phyloP scores from a whole-genome alignment of 768 basidiomycete species.

The Amanita subjunquillea region DNA sequence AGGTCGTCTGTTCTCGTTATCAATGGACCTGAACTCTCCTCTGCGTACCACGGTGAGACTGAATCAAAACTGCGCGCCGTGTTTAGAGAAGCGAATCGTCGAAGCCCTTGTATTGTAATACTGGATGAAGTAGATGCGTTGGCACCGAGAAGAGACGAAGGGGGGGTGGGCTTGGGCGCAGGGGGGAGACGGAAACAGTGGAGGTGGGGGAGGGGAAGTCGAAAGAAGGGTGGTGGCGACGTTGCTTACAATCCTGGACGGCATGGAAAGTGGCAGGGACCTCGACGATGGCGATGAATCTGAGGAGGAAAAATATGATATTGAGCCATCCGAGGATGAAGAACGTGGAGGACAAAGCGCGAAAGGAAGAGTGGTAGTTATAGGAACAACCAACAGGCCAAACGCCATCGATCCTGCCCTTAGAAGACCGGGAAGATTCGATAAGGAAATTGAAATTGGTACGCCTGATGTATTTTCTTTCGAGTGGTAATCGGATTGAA shows the following conservation, averaged over 20 bases:
- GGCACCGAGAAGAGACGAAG: conserved; percentile 83
- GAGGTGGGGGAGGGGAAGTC: conserved; percentile 61
- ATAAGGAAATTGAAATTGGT: conserved; percentile 95
- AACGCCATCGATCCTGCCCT: conserved; percentile 94
- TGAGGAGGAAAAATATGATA: neutral
- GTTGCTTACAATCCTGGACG: conserved; percentile 89
- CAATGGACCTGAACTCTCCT: conserved; percentile 91
- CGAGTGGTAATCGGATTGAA: neutral
- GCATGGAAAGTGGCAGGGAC: conserved; percentile 49
- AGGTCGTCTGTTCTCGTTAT: conserved; percentile 84
- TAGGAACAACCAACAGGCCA: conserved; percentile 92
- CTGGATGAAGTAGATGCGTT: conserved; percentile 95
- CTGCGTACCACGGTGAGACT: conserved; percentile 95
- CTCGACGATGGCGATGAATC: conserved; percentile 3
- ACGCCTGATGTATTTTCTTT: conserved; percentile 10
- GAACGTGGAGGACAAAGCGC: conserved; percentile 15
- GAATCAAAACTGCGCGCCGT: conserved; percentile 85
- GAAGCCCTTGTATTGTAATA: conserved; percentile 88
- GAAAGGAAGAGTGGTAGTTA: conserved; percentile 71
- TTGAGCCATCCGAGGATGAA: neutral
- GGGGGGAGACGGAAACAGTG: conserved; percentile 52
- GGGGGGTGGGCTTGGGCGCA: conserved; percentile 25
- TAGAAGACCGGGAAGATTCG: conserved; percentile 82
- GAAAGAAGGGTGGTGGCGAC: conserved; percentile 95
- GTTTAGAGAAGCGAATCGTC: conserved; percentile 72